Base-by-base conservation (phyloP, 208 protist species). In the Leptomonas pyrrhocoris region DNA sequence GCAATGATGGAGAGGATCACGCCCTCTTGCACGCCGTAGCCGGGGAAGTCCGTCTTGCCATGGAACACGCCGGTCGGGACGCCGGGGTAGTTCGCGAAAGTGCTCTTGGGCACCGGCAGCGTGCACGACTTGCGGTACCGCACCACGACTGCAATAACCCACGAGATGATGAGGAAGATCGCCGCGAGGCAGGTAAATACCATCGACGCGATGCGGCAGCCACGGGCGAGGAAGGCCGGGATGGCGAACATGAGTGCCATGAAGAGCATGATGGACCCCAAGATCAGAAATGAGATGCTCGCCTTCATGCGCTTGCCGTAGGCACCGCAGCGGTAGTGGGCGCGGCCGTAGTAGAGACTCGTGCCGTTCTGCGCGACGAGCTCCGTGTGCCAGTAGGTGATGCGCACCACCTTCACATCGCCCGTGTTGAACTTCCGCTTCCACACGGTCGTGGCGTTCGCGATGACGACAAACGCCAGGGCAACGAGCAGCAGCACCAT, bases 361-460 rank as follows among this genome's bases (percentile, higher is more conserved):
- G 73, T 81, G 53, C 77, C 83, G 48, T 81, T 71, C 30, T 12
- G 56, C 57, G 79, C 71, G 27, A 90, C 69, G 1, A 89, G 45
- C 75, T 92, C 80, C 5, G 78, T 86, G 64, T 92, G 80, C 83
- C 86, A 88, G 83, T 88, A 89, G 19, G 80, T 80, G 34, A 92
- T 78, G 28, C 78, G 76, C 60, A 85, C 82, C 53, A 83, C 78
- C 15, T 72, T 19, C 55, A 92, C 81, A 2, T 79, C 54, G 40
- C 11, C 40, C 5, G 43, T 55, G 72, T 78, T 65, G 61, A 89
- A 88, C 40, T 64, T 58, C 56, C 83, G 86, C 68, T 86, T 80
- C 82, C 82, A 88, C 50, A 80, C 65, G 46, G 76, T 88, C 28
- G 68, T 68, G 27, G 71, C 77, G 66, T 81, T 86, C n/a, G 66